phyloP scores from a whole-genome alignment of 208 protist species.

The Balamuthia mandrillaris region DNA sequence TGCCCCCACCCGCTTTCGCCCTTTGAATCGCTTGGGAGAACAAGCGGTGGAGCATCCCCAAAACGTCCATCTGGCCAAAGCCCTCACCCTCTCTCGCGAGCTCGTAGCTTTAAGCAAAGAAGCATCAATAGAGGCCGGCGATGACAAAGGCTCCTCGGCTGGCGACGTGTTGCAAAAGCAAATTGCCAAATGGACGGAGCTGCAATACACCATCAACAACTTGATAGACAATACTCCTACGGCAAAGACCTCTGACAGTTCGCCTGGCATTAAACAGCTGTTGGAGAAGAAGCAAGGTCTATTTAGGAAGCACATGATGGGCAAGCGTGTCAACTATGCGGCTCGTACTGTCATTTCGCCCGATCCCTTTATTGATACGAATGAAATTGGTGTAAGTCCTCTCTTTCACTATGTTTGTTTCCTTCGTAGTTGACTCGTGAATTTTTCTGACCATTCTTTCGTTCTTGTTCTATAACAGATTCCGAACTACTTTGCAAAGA shows the following conservation, averaged over 20 bases:
- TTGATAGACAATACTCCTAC: conserved; percentile 61
- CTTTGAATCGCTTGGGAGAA: conserved; percentile 50
- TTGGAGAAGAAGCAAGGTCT: conserved; percentile 99
- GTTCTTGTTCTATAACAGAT: conserved; percentile 36
- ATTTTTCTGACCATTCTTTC: background rate
- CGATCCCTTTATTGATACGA: conserved; percentile 93
- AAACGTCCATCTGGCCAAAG: conserved; percentile 64
- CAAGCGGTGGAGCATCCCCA: conserved; percentile 67
- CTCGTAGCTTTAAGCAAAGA: background rate
- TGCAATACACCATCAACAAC: conserved; percentile 50
- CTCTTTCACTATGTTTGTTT: background rate
- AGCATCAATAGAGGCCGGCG: background rate
- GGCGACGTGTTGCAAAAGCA: background rate
- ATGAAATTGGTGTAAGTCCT: conserved; percentile 84
- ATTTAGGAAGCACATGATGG: conserved; percentile 99
- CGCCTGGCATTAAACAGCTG: conserved; percentile 75
- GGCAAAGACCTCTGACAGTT: background rate
- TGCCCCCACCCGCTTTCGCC: conserved; percentile 73
- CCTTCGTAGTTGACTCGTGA: too few relatives aligned
- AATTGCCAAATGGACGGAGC: background rate
- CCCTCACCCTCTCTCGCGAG: conserved; percentile 46
- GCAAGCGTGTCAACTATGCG: conserved; percentile 99
- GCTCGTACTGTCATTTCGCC: conserved; percentile 98
- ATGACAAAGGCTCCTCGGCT: too few relatives aligned
- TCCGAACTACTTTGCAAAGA: conserved; percentile 83